Evolutionary conservation across 768 basidiomycete species (phyloP), one percentile per base, ranked within the genome.

Genomic region (Russula ochroleuca): DNA sequence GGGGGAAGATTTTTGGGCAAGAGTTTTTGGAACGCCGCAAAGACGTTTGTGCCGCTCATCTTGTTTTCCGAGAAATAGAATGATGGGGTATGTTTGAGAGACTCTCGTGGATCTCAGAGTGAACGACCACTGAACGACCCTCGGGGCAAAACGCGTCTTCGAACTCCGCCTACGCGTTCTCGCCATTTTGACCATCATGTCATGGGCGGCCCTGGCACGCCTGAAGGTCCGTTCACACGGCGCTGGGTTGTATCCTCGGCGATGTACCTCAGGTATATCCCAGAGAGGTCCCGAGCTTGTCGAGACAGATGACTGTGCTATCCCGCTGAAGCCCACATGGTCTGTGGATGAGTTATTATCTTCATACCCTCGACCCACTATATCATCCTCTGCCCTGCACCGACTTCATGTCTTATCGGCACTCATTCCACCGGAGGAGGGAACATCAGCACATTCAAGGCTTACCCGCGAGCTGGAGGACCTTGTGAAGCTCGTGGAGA

Each of bases 401-500:
- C 85, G 79, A 53, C 80, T 93, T 4, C 85, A 93, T 69, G 76
- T 85, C 43, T 80, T 91, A 51, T 85, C 91, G 53, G 91, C 92
- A 38, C 79, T 94, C 49, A 71, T 80, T 31, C 84, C 89, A 2
- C 92, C 90, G 1, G 71, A 77, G 52, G 78, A 83, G 63, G 83
- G 81, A 41, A 83, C 88, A 0, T 70, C 72, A 6, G 81, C 85
- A 62, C 81, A 86, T 66, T 69, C 71, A 3, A 71, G 73, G 21
- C 75, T 88, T 48, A 86, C 83, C 64, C 64, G 68, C 47, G 85
- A 89, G 65, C 73, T 94, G 65, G 86, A 87, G 67, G 85, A 86
- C 58, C 81, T 94, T 55, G 77, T 92, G 61, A 82, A 79, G 65
- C 78, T 94, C 11, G 91, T 94, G 15, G 90, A 93, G 70, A 91